A percentile compares a stretch with the other conserved stretches of the same genome.
Evolutionary conservation across 2,329 filamentous ascomycete genomes (phyloP).

Genomic region (Sclerotinia borealis): DNA sequence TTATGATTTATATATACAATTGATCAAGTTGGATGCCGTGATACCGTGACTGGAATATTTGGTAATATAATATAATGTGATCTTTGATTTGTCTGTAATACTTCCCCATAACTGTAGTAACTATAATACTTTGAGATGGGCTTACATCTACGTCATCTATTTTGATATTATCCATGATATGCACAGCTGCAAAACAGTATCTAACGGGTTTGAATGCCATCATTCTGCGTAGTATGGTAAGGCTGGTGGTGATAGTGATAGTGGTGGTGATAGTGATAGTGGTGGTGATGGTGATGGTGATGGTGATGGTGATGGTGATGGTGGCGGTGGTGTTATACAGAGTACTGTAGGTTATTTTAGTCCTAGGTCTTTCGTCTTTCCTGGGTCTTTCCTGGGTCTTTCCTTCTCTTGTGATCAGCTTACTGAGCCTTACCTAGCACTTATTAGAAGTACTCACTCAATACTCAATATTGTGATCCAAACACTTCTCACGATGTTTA

Average conservation of each 20-base stretch:
- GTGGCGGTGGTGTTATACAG: background rate
- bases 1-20: background rate
- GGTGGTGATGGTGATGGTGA: no score
- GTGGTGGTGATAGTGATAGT: no score
- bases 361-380: background rate
- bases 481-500: background rate
- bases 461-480: background rate
- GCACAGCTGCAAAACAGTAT: background rate
- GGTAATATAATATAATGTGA: background rate
- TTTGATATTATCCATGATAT: background rate
- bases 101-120: background rate
- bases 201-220: background rate
- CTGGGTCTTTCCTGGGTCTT: no score
- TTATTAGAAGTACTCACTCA: background rate
- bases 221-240: background rate
- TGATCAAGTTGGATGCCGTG: background rate
- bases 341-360: background rate
- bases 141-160: background rate
- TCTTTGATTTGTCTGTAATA: background rate
- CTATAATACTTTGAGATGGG: background rate
- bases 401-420: background rate
- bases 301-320: no score
- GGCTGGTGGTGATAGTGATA: no score
- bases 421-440: no score
- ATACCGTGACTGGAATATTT: background rate